phyloP scores from a whole-genome alignment of 176 grass and related monocot genomes.

The Bromus sterilis region DNA sequence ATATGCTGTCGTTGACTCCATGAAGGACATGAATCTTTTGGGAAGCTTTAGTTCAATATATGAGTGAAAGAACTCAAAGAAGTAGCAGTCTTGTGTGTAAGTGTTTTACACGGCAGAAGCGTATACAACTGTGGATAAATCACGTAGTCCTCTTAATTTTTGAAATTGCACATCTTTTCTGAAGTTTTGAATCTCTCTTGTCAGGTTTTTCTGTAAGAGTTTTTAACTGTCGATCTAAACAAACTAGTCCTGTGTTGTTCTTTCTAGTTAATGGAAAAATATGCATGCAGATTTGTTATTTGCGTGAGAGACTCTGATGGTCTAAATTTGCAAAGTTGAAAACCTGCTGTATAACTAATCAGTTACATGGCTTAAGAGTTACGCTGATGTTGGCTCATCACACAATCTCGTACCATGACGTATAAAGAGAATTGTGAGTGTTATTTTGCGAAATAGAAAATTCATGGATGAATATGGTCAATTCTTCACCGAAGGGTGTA shows the following conservation, averaged over 20 bases:
- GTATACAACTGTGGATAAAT: background rate
- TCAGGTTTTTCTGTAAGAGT: background rate
- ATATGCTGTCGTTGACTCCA: background rate
- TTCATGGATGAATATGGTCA: background rate
- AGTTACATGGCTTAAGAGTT: background rate
- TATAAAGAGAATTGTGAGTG: background rate
- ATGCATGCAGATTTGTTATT: background rate
- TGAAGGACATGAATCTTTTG: background rate
- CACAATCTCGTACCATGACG: background rate
- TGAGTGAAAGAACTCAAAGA: background rate
- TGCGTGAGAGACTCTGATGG: background rate
- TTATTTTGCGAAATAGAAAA: slow-evolving; percentile 6
- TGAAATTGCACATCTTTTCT: background rate
- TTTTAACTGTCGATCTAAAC: background rate
- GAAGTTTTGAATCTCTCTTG: background rate
- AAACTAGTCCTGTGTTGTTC: background rate
- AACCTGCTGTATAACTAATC: background rate
- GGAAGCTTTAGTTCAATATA: background rate
- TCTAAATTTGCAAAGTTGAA: background rate
- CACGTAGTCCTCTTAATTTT: background rate
- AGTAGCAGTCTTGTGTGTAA: background rate
- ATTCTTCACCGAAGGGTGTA: slow-evolving; percentile 3
- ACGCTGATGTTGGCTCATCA: background rate
- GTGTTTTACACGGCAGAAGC: background rate
- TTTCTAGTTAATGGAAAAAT: slow-evolving; percentile 15